A percentile compares a stretch with the other conserved stretches of the same genome.
phyloP scores from a whole-genome alignment of 805 yeast species.

The Metschnikowia rubicola region DNA sequence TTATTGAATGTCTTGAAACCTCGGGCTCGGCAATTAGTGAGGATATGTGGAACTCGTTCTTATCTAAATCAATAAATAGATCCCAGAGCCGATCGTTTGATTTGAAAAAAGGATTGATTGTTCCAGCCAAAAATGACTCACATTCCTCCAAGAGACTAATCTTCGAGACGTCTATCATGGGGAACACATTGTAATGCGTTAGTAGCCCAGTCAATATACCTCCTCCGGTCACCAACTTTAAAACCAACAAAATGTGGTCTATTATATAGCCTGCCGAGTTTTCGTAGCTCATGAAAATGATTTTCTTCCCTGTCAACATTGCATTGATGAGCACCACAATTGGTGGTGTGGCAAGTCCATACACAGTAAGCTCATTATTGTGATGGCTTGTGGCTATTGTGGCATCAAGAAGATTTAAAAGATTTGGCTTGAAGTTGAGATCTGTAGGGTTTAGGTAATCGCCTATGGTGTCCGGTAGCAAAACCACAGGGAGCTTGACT shows the following conservation, averaged over 20 bases:
- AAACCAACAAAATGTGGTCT: conserved; percentile 36
- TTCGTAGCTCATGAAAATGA: conserved; percentile 39
- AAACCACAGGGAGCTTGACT: conserved; percentile 39
- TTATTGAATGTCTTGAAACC: conserved; percentile 33
- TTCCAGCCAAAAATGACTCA: conserved; percentile 54
- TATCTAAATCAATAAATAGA: conserved; percentile 56
- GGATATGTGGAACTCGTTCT: conserved; percentile 38
- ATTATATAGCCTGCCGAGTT: conserved; percentile 41
- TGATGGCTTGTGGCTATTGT: conserved; percentile 32
- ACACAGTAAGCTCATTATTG: conserved; percentile 48
- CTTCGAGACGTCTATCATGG: conserved; percentile 60
- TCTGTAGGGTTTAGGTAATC: conserved; percentile 46
- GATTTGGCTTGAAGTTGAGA: conserved; percentile 37
- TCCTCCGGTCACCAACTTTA: conserved; percentile 41
- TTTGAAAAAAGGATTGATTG: conserved; percentile 63
- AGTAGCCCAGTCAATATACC: conserved; percentile 42
- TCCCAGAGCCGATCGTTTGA: conserved; percentile 56
- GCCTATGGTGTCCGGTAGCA: conserved; percentile 41
- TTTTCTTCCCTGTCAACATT: conserved; percentile 36
- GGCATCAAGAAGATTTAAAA: conserved; percentile 33
- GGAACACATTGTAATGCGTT: conserved; percentile 44
- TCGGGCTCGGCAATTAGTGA: conserved; percentile 20
- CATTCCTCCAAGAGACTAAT: conserved; percentile 45
- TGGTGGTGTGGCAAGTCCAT: conserved; percentile 53
- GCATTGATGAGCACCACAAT: conserved; percentile 34